phyloP scores from a whole-genome alignment of 345 rosid species.

The Raphanus raphanistrum region DNA sequence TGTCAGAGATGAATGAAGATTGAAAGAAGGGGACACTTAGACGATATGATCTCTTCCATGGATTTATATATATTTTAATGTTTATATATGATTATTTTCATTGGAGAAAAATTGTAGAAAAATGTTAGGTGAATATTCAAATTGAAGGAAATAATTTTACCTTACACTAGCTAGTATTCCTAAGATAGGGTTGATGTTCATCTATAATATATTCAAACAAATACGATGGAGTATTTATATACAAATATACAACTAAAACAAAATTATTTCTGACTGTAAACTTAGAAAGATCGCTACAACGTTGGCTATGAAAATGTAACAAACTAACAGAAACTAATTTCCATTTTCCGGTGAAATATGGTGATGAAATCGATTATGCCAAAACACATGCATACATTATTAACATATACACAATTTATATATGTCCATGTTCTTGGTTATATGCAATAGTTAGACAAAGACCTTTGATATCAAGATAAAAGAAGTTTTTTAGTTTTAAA shows the following conservation, averaged over 20 bases:
- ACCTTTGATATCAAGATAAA: slow-evolving; percentile 3
- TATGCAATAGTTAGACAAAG: slow-evolving; percentile 17
- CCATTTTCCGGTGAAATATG: neutral
- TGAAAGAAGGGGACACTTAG: no score
- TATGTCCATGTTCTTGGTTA: slow-evolving; percentile 22
- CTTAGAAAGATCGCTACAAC: neutral
- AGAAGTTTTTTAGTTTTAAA: slow-evolving; percentile 9
- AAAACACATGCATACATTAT: neutral
- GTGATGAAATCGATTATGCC: neutral
- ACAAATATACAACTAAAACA: neutral
- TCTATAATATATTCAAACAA: neutral
- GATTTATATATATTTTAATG: neutral
- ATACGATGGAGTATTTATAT: neutral
- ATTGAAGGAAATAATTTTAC: neutral
- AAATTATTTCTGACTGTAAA: neutral
- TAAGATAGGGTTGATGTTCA: neutral
- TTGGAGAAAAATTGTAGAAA: neutral
- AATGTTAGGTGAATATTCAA: neutral
- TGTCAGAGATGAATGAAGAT: no score
- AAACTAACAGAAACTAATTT: neutral
- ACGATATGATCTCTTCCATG: no score
- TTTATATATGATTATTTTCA: neutral
- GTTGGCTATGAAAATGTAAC: neutral
- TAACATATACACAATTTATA: neutral
- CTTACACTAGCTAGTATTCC: neutral